Base-by-base conservation (phyloP, 352 stramenopile genomes). In the Globisporangium nodosum region DNA sequence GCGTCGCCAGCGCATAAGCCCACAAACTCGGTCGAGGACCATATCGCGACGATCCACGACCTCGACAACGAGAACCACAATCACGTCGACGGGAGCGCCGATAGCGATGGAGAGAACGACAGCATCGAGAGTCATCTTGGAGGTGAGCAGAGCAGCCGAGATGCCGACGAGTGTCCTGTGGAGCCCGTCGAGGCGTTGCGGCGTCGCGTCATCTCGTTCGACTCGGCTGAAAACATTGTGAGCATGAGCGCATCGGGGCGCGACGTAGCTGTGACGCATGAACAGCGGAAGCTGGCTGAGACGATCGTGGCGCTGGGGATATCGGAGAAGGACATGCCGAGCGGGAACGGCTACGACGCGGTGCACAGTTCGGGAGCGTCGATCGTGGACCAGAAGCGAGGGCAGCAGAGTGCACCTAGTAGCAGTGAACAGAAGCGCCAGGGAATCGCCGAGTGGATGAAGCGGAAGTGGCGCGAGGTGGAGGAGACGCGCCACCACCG, bases 221-320 rank as follows among this genome's bases (percentile, higher is more conserved):
- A 90, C 63, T 90, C 79, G 20, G 82, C 79, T 4, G 78, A 88
- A 50, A 86, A 73, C 12, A 88, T 92, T 55, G 78, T 90, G 8
- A 87, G 78, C 52, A 80, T 84, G 64, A 69, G 75, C 30, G 69
- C 67, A 5, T 61, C 65, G 37, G 77, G 69, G 9, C 54, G 80
- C 46, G 43, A 65, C 61, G 27, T 74, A 49, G 46, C 57, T 54
- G 60, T 90, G 39, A 60, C 78, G 45, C 68, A 64, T 4, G 79
- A 90, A 51, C 79, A 92, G 53, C 68, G 82, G 27, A 82, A 82
- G 42, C 54, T 92, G 3, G 82, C 82, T 24, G 78, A 90, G 64
- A 85, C 78, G n/a, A 87, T 90, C 55, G 74, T 90, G 13, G 80
- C 79, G 7, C 72, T 92, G 53, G 79, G 79, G 15, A 77, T 86